phyloP scores from a whole-genome alignment of 768 basidiomycete species.

The Megacollybia marginata region DNA sequence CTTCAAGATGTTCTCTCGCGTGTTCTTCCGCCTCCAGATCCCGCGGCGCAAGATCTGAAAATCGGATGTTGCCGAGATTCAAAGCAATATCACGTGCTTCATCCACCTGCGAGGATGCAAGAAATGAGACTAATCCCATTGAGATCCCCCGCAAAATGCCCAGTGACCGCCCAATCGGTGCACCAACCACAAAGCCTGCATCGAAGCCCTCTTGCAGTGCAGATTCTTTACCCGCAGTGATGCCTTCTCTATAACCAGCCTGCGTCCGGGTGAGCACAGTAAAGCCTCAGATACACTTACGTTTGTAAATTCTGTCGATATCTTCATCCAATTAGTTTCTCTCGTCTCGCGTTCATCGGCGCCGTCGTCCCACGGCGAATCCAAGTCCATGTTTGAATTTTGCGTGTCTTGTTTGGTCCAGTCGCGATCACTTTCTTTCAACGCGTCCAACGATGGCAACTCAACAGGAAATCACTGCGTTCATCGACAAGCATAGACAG shows the following conservation, averaged over 20 bases:
- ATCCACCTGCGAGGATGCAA: slow-evolving; percentile 32
- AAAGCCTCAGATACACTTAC: slow-evolving; percentile 26
- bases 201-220: slow-evolving; percentile 90
- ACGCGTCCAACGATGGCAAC: neutral
- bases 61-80: slow-evolving; percentile 51
- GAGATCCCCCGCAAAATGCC: slow-evolving; percentile 72
- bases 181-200: slow-evolving; percentile 69
- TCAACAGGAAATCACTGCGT: slow-evolving; percentile 21
- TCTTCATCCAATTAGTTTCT: slow-evolving; percentile 60
- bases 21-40: slow-evolving; percentile 79
- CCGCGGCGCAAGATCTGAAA: slow-evolving; percentile 65
- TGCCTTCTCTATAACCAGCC: slow-evolving; percentile 96
- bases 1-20: slow-evolving; percentile 51
- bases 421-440: neutral
- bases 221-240: slow-evolving; percentile 83
- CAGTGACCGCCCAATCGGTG: slow-evolving; percentile 67
- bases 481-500: slow-evolving; percentile 58
- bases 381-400: slow-evolving; percentile 16
- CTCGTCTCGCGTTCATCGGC: slow-evolving; percentile 22
- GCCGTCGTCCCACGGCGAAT: slow-evolving; percentile 58
- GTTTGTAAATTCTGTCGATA: slow-evolving; percentile 66
- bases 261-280: slow-evolving; percentile 19
- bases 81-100: slow-evolving; percentile 49
- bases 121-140: slow-evolving; percentile 52
- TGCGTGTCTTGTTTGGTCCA: neutral